phyloP scores from a whole-genome alignment of 169 alveolate genomes.

The Amoebophrya sp. region DNA sequence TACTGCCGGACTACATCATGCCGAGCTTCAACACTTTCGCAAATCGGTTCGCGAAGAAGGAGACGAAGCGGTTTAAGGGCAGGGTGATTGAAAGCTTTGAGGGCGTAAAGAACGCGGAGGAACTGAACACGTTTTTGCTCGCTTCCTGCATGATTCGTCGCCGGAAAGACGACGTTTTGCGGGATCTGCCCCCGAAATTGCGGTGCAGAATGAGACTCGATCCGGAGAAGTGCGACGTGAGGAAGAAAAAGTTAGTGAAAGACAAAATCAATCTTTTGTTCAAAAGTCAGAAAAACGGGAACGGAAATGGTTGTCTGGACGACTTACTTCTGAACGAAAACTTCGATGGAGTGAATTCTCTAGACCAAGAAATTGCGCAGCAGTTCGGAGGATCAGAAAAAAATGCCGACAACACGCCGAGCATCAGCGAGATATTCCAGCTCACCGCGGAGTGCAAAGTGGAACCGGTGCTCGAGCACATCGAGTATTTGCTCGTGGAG shows the following conservation, averaged over 20 bases:
- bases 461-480: conserved; percentile 24
- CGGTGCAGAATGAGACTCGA: conserved; percentile 80
- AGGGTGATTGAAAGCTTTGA: neutral
- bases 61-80: neutral
- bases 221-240: conserved; percentile 34
- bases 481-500: conserved; percentile 50
- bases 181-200: conserved; percentile 82
- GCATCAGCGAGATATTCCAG: neutral
- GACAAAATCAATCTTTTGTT: too few relatives aligned
- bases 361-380: too few relatives aligned
- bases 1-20: conserved; percentile 51
- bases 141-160: conserved; percentile 79
- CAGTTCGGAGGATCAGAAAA: too few relatives aligned
- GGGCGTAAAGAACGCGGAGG: neutral
- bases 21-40: conserved; percentile 57
- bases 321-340: too few relatives aligned
- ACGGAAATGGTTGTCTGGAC: too few relatives aligned
- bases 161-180: conserved; percentile 80
- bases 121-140: neutral
- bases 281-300: too few relatives aligned
- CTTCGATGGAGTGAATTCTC: too few relatives aligned
- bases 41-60: conserved; percentile 46
- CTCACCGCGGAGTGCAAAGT: neutral
- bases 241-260: too few relatives aligned
- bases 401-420: too few relatives aligned